Conservation (phyloP, 2,329 filamentous ascomycete genomes). For the Colletotrichum plurivorum region DNA sequence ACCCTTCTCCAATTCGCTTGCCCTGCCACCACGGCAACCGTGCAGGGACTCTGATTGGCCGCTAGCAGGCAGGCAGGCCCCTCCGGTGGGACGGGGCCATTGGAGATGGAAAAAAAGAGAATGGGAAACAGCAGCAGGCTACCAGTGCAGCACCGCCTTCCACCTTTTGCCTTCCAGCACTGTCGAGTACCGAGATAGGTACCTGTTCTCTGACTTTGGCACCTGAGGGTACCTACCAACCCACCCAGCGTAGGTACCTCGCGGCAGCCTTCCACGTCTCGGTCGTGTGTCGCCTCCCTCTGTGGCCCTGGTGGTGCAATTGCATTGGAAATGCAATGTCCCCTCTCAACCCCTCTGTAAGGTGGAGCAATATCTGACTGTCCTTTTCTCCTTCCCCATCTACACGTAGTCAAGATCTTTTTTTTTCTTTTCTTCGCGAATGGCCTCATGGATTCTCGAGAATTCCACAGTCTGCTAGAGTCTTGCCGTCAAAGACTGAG, state of each 20-base stretch:
- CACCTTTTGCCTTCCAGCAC: constrained; percentile 9
- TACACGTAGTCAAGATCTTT: background rate
- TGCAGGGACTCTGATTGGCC: constrained; percentile 41
- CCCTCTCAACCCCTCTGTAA: background rate
- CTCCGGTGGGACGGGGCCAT: constrained; percentile 21
- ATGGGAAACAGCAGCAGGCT: constrained; percentile 11
- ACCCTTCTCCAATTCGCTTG: constrained; percentile 43
- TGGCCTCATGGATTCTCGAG: constrained; percentile 4
- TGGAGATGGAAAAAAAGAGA: constrained; percentile 37
- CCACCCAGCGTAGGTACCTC: too few species aligned
- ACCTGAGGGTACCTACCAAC: too few species aligned
- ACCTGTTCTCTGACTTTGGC: background rate
- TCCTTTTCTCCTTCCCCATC: constrained; percentile 4
- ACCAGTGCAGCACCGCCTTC: background rate
- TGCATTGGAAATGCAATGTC: background rate
- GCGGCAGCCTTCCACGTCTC: too few species aligned
- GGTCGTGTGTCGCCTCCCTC: too few species aligned
- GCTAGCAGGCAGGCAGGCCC: background rate
- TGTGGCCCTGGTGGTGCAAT: too few species aligned
- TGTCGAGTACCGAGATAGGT: background rate
- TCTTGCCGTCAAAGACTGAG: constrained; percentile 4
- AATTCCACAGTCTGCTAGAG: constrained; percentile 22
- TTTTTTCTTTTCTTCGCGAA: constrained; percentile 3
- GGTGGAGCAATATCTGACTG: constrained; percentile 4
- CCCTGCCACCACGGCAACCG: constrained; percentile 45